Conservation (phyloP, 2,329 filamentous ascomycete species). For the Blastomyces silverae region DNA sequence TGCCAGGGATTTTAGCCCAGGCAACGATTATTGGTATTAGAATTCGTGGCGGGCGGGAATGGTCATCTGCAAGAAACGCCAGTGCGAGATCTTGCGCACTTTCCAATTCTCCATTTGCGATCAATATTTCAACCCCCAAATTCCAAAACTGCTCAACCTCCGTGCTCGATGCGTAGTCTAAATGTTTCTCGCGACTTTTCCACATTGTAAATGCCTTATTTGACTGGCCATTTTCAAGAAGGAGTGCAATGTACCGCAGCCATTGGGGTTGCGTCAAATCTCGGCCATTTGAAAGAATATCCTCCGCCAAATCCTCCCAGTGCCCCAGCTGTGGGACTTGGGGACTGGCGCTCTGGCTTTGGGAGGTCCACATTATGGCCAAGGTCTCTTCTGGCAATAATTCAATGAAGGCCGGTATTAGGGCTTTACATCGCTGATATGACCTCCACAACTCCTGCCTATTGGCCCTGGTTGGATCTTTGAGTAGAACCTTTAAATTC, state of each 20-base stretch:
- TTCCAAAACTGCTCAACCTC: slow-evolving; percentile 41
- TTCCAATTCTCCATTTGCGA: slow-evolving; percentile 42
- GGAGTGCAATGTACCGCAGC: slow-evolving; percentile 61
- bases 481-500: slow-evolving; percentile 30
- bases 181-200: slow-evolving; percentile 50
- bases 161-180: slow-evolving; percentile 42
- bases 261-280: slow-evolving; percentile 53
- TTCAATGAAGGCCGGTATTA: slow-evolving; percentile 44
- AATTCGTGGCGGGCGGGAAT: slow-evolving; percentile 32
- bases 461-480: slow-evolving; percentile 28
- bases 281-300: slow-evolving; percentile 57
- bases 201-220: slow-evolving; percentile 57
- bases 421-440: slow-evolving; percentile 46
- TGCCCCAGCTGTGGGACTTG: slow-evolving; percentile 52
- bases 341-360: slow-evolving; percentile 39
- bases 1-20: slow-evolving; percentile 50
- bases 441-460: slow-evolving; percentile 44
- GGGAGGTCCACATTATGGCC: slow-evolving; percentile 60
- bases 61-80: slow-evolving; percentile 35
- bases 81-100: slow-evolving; percentile 46
- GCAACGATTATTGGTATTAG: slow-evolving; percentile 62
- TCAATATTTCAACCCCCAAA: slow-evolving; percentile 47
- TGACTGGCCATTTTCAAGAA: slow-evolving; percentile 57
- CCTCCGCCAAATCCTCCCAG: slow-evolving; percentile 56
- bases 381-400: slow-evolving; percentile 56